A percentile compares a stretch with the other conserved stretches of the same genome.
These are phyloP conservation scores for Inga laurina DNA, from an alignment of 306 rosid genomes.

Conservation along the genomic window DNA sequence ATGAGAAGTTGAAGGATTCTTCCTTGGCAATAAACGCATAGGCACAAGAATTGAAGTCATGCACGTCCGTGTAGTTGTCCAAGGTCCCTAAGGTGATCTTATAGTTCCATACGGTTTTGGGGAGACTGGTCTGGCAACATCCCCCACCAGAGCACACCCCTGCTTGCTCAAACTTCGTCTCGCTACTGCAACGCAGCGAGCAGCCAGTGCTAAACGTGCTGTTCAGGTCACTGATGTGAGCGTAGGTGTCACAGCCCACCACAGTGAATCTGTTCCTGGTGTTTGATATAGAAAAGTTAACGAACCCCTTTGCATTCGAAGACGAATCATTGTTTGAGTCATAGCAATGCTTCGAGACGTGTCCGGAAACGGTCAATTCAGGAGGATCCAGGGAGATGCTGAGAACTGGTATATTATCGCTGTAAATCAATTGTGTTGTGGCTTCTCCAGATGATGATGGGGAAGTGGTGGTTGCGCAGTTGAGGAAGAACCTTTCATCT, in stretches of 20 bases:
- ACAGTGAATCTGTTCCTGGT: not conserved
- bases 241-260: not conserved
- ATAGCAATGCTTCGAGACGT: not conserved
- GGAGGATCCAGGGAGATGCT: not conserved
- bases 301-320: fast-evolving
- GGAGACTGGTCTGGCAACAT: slow-evolving; percentile 1
- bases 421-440: not conserved
- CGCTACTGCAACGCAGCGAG: not conserved
- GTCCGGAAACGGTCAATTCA: not conserved
- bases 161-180: not conserved
- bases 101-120: not conserved
- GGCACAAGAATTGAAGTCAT: slow-evolving; percentile 31
- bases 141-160: not conserved
- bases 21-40: slow-evolving; percentile 34
- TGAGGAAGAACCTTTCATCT: not conserved
- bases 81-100: not conserved
- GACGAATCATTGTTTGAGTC: too few relatives aligned
- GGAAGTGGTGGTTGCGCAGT: not conserved
- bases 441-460: not conserved
- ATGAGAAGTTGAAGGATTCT: slow-evolving; percentile 17
- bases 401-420: not conserved
- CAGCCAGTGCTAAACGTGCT: not conserved
- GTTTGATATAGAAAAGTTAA: not conserved
- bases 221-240: not conserved
- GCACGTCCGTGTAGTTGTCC: fast-evolving